phyloP scores from a whole-genome alignment of 108 stramenopile genomes.

The Conticribra weissflogii region DNA sequence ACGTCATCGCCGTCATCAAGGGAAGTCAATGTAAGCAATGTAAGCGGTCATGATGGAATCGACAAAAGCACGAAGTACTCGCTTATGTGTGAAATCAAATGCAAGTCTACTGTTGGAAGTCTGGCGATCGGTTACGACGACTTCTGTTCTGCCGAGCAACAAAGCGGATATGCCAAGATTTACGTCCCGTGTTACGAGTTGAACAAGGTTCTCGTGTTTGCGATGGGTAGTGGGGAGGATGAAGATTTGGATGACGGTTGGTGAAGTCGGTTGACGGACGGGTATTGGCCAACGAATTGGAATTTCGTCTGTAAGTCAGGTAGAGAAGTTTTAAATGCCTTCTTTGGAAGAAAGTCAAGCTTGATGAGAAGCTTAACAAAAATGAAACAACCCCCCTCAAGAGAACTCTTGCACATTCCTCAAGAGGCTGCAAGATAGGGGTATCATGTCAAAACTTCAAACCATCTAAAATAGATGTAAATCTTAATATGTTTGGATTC shows the following conservation, averaged over 20 bases:
- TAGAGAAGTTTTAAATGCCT: no score
- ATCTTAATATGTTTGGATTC: no score
- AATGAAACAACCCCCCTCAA: no score
- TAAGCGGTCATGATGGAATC: slow-evolving; percentile 1
- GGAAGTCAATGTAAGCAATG: no score
- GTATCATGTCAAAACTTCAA: no score
- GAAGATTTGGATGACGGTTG: slow-evolving; percentile 8
- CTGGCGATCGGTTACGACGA: slow-evolving; percentile 91
- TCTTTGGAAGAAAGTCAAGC: no score
- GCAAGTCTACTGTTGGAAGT: slow-evolving; percentile 90
- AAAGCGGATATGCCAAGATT: slow-evolving; percentile 90
- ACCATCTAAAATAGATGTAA: no score
- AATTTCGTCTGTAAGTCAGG: no score
- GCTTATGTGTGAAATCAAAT: slow-evolving; percentile 91
- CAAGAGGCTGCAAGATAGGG: no score
- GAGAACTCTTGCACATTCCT: no score
- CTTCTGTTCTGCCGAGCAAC: slow-evolving; percentile 69
- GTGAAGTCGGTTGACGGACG: neutral
- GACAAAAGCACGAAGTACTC: slow-evolving; percentile 73
- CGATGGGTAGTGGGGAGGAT: slow-evolving; percentile 56
- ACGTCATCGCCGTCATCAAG: no score
- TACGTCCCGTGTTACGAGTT: slow-evolving; percentile 94
- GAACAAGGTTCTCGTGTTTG: slow-evolving; percentile 91
- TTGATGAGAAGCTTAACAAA: no score
- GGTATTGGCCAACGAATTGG: neutral